Base-by-base conservation (phyloP, 345 rosid species). In the Boechera retrofracta region DNA sequence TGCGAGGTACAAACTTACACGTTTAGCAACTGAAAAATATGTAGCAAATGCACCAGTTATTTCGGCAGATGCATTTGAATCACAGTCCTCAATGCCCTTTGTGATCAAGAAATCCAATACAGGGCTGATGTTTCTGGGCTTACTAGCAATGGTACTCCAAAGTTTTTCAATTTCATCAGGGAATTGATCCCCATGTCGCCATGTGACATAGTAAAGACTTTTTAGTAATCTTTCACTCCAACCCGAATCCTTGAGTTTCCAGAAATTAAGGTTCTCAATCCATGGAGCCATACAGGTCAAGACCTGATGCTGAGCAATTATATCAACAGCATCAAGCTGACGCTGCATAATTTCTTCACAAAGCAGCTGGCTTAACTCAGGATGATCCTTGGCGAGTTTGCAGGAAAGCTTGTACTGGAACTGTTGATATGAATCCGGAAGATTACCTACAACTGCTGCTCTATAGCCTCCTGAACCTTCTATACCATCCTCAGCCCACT, bases 281-380 rank as follows among this genome's bases (percentile, higher is more conserved):
- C 99, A 95, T 28, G 99, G 99, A 82, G 99, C 99, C 99, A 95
- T 91, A 81, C 99, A 95, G 7, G 99, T 95, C 80, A 95, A 85
- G 72, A 92, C 99, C 88, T 95, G 99, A 85, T 95, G 99, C 81
- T 95, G 99, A 38, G 98, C 97, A 80, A 95, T 95, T 72, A 95
- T 95, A 80, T 95, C 97, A 59, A 95, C 99, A 65, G 99, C 99
- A 79, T 95, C 99, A 67, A 95, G 92, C 86, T 95, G 99, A 69
- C 99, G 83, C 88, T 95, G 98, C 99, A 93, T 95, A 69, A 92
- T 95, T 85, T 95, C 99, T 80, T 95, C 97, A 70, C 99, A 95
- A 45, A 92, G 94, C 60, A 92, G 97, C 86, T 95, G 94, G 77
- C 99, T 95, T 79, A 95, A 84, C 81, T 85, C 93, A 36, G 99